Conservation (phyloP, 495 filamentous ascomycete genomes). For the Chaetomium fimeti region DNA sequence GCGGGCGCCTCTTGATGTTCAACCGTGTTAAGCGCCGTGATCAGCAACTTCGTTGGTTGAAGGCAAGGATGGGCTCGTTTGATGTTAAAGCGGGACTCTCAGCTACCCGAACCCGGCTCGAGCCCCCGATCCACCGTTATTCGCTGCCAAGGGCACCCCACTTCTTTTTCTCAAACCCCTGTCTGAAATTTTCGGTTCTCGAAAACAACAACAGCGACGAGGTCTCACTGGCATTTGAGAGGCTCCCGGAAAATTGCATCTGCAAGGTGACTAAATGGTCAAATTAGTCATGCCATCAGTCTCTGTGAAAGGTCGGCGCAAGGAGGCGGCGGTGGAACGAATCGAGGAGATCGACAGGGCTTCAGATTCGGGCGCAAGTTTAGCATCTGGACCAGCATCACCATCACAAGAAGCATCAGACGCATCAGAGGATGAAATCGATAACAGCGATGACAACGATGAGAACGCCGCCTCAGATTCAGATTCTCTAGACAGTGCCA, state of each 20-base stretch:
- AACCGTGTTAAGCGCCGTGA: constrained; percentile 14
- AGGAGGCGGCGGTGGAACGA: not conserved
- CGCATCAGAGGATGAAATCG: not conserved
- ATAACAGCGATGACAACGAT: not conserved
- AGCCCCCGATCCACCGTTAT: not conserved
- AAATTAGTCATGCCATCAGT: constrained; percentile 29
- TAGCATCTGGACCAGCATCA: constrained; percentile 6
- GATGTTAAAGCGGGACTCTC: constrained; percentile 5
- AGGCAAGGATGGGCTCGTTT: not conserved
- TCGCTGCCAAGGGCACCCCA: constrained; percentile 10
- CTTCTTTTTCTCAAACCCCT: not conserved
- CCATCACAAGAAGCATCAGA: too few relatives aligned
- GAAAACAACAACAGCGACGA: constrained; percentile 1
- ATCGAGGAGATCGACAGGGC: not conserved
- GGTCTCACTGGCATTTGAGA: not conserved
- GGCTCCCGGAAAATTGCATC: not conserved
- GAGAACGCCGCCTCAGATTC: constrained; percentile 23
- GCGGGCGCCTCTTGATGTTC: constrained; percentile 4
- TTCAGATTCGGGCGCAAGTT: constrained; percentile 11
- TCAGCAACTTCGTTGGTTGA: constrained; percentile 4
- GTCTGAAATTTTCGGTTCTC: constrained; percentile 23
- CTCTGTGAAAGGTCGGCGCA: constrained; percentile 19
- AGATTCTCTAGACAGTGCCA: constrained; percentile 48
- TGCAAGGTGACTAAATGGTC: constrained; percentile 1
- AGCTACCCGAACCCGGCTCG: not conserved